Conservation (phyloP, 2,329 filamentous ascomycete species). For the Pyrenophora teres region DNA sequence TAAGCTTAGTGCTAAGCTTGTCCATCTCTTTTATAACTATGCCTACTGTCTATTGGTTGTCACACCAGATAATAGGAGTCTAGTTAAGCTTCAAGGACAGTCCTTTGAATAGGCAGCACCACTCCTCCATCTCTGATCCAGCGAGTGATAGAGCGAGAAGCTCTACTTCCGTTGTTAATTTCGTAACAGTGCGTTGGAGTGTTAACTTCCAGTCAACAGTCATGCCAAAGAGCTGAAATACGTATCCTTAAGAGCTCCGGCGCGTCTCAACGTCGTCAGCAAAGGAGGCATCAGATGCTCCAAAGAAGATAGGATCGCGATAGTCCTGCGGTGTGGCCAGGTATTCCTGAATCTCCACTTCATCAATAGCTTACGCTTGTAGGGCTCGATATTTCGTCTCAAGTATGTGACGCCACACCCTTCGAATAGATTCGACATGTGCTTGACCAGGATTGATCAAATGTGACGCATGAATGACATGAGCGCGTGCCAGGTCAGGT, state of each 20-base stretch:
- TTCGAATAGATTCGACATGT: constrained; percentile 3
- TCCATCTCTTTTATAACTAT: background rate
- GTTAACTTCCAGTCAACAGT: background rate
- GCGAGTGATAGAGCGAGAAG: constrained; percentile 14
- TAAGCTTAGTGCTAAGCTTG: constrained; percentile 13
- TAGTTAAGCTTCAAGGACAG: constrained; percentile 11
- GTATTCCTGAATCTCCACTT: background rate
- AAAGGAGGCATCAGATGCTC: constrained; percentile 25
- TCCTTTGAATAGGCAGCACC: constrained; percentile 16
- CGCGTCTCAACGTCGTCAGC: constrained; percentile 16
- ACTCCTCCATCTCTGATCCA: constrained; percentile 10
- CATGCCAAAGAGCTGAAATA: constrained; percentile 25
- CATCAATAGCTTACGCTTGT: background rate
- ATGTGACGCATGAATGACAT: constrained; percentile 11
- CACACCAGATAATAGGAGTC: constrained; percentile 7
- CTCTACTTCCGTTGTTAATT: constrained; percentile 18
- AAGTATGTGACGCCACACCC: background rate
- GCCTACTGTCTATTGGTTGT: constrained; percentile 16
- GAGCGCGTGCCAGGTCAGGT: constrained; percentile 17
- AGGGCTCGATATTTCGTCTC: constrained; percentile 9
- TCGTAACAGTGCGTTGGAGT: too few species aligned
- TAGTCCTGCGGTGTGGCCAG: background rate
- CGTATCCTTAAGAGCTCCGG: constrained; percentile 24
- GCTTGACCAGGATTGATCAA: constrained; percentile 18
- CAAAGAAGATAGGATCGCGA: constrained; percentile 11